These are phyloP conservation scores for Penicillium sp. DNA, from an alignment of 2,329 filamentous ascomycete species.

Conservation along the genomic window DNA sequence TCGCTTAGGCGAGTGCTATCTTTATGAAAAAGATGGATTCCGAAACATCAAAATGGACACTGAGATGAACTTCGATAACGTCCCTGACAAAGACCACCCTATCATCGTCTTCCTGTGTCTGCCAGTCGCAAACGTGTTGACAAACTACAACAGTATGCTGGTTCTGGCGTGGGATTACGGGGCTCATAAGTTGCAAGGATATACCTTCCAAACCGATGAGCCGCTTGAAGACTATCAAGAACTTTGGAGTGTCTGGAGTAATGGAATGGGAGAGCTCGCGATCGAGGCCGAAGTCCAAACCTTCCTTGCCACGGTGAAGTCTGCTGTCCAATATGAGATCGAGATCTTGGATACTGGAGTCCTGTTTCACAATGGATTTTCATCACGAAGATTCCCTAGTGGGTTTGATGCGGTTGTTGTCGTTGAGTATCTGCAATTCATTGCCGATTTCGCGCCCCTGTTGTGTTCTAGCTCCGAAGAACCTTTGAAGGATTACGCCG, in stretches of 20 bases:
- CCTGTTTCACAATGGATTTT: constrained; percentile 25
- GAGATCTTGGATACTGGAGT: constrained; percentile 24
- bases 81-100: neutral
- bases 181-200: constrained; percentile 23
- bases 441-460: constrained; percentile 29
- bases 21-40: constrained; percentile 30
- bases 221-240: constrained; percentile 25
- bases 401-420: constrained; percentile 36
- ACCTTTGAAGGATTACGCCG: constrained; percentile 12
- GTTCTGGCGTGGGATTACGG: constrained; percentile 31
- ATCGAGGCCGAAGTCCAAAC: constrained; percentile 25
- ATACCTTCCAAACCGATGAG: constrained; percentile 27
- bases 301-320: constrained; percentile 23
- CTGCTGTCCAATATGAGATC: constrained; percentile 17
- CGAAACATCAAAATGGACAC: constrained; percentile 20
- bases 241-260: constrained; percentile 22
- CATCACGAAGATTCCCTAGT: constrained; percentile 18
- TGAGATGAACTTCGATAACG: constrained; percentile 16
- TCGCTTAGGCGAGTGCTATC: constrained; percentile 24
- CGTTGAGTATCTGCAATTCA: constrained; percentile 33
- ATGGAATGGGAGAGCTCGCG: constrained; percentile 18
- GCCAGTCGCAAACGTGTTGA: constrained; percentile 22
- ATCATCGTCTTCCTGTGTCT: constrained; percentile 14
- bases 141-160: constrained; percentile 22
- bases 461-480: constrained; percentile 4